Evolutionary conservation across 805 yeast genomes (phyloP), one percentile per base, ranked within the genome.

Genomic region (Helenozyma baotianmanensis): DNA sequence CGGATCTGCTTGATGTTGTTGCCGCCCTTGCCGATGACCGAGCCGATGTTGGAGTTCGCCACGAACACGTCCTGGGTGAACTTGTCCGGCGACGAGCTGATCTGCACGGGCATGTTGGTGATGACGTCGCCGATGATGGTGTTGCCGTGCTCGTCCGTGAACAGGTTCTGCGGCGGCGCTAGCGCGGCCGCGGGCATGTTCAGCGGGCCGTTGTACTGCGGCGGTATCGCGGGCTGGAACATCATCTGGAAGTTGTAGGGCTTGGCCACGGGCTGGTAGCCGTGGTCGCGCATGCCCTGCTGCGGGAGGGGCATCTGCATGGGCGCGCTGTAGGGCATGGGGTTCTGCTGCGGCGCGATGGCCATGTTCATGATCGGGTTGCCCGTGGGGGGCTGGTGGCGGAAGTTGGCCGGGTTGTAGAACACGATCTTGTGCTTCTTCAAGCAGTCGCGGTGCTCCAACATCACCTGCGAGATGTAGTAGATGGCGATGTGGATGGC

Each of bases 21-120:
- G 13, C 96, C 96, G 21, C 87, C 86, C 57, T 79, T 84, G 1
- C 96, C 96, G 39, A 87, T 87, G 17, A 87, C 80, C 24, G 84
- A 75, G 1, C 96, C 96, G 24, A 87, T 88, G 56, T 72, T 81
- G 23, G 76, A 75, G 51, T 80, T 80, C 15, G 94, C 88, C 27
- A 87, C 86, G 44, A 63, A 80, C 3, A 86, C 68, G 39, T 82
- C 89, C 56, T 83, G 85, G 34, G 77, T 72, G 33, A 73, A 68
- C 47, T 74, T 73, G 47, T 73, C 83, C 25, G 73, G 62, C 23
- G 34, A 50, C 12, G 52, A 41, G n/a, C 49, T 50, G 8, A 51
- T 47, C 33, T 51, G 66, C 14, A 58, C 60, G 9, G 70, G 69
- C 24, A 61, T 60, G 25, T 54, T 51, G 4, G 65, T 62, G 33